Evolutionary conservation across 2,329 filamentous ascomycete species (phyloP).

Genomic region (Zymoseptoria ardabiliae): DNA sequence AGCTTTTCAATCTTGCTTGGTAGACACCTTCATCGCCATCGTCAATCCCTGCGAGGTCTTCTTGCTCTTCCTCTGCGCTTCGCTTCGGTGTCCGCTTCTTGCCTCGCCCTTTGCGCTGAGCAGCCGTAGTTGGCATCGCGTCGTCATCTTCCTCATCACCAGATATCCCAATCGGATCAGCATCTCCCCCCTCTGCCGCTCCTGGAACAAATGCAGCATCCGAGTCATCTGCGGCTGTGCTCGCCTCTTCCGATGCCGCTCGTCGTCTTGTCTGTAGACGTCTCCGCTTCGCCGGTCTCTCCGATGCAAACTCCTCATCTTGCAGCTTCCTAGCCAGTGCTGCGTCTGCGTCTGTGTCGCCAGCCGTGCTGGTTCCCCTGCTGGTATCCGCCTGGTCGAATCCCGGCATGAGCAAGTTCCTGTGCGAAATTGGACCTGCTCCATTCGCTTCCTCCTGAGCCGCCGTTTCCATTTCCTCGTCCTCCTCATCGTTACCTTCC

Average conservation of each 20-base stretch:
- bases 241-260: slow-evolving; percentile 17
- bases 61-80: slow-evolving; percentile 26
- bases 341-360: slow-evolving; percentile 24
- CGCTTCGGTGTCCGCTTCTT: slow-evolving; percentile 33
- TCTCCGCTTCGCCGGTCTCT: slow-evolving; percentile 36
- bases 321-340: slow-evolving; percentile 26
- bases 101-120: slow-evolving; percentile 8
- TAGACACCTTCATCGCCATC: slow-evolving; percentile 85
- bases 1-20: slow-evolving; percentile 64
- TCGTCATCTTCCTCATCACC: slow-evolving; percentile 33
- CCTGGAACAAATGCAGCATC: slow-evolving; percentile 36
- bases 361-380: slow-evolving; percentile 14
- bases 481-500: slow-evolving; percentile 52
- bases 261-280: slow-evolving; percentile 27
- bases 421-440: slow-evolving; percentile 37
- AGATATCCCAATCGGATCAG: slow-evolving; percentile 33
- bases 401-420: slow-evolving; percentile 42
- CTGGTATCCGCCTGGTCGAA: slow-evolving; percentile 31
- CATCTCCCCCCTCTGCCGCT: slow-evolving; percentile 30
- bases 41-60: slow-evolving; percentile 62
- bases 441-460: slow-evolving; percentile 16
- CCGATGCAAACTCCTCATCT: slow-evolving; percentile 32
- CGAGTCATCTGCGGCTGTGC: slow-evolving; percentile 28
- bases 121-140: slow-evolving; percentile 27
- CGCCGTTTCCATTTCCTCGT: slow-evolving; percentile 22